Conservation (phyloP, 352 stramenopile genomes). For the Globisporangium barbulae region DNA sequence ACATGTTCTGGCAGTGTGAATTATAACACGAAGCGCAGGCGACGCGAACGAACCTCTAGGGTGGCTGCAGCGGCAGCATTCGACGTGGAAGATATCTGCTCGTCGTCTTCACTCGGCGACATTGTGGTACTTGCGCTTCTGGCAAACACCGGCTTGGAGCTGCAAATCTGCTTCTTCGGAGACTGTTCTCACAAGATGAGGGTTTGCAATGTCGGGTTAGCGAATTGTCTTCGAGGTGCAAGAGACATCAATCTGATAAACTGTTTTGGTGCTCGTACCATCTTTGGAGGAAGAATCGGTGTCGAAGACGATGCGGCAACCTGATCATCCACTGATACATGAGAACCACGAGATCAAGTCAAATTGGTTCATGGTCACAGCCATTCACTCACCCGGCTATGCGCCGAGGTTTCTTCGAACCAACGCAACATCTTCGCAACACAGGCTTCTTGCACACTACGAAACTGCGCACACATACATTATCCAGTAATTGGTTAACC, state of each 20-base stretch:
- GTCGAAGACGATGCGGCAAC: conserved; percentile 25
- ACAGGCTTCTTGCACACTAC: conserved; percentile 40
- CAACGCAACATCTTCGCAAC: conserved; percentile 48
- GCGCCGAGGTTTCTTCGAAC: conserved; percentile 44
- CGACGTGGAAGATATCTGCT: not conserved
- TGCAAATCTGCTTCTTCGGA: conserved; percentile 30
- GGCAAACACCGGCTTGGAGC: not conserved
- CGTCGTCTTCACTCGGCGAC: not conserved
- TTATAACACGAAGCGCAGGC: not conserved
- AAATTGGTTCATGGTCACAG: not conserved
- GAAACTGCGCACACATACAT: conserved; percentile 27
- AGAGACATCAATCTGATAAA: not conserved
- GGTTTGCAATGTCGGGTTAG: not conserved
- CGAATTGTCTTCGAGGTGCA: not conserved
- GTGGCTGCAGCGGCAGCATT: not conserved
- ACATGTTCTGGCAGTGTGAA: not conserved
- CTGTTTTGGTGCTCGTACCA: conserved; percentile 28
- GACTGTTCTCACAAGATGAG: conserved; percentile 23
- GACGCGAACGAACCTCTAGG: conserved; percentile 23
- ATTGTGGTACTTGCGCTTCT: conserved; percentile 25
- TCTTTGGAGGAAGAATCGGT: conserved; percentile 48
- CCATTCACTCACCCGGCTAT: conserved; percentile 27
- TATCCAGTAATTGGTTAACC: not conserved
- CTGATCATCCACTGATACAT: conserved; percentile 11
- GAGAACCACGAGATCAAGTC: not conserved